These are phyloP conservation scores for Didymosphaeria variabile DNA, from an alignment of 2,329 filamentous ascomycete species.

Conservation along the genomic window DNA sequence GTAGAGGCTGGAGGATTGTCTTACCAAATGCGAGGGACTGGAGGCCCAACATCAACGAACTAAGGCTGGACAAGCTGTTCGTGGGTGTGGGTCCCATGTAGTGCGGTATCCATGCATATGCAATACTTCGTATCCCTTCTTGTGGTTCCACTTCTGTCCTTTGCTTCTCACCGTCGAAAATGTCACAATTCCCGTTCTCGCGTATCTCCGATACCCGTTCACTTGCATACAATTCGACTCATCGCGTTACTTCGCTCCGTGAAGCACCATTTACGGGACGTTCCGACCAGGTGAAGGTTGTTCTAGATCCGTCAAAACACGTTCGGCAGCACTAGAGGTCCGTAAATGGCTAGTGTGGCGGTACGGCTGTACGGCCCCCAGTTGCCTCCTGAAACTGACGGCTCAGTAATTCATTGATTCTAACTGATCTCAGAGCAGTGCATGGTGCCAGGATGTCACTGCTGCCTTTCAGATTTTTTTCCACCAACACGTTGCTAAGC, in stretches of 20 bases:
- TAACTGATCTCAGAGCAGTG: not conserved
- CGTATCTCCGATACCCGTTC: not conserved
- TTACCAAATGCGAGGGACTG: conserved; percentile 29
- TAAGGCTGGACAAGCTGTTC: conserved; percentile 33
- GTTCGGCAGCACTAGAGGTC: conserved; percentile 3
- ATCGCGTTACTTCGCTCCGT: not conserved
- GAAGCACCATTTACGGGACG: not conserved
- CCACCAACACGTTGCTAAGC: not conserved
- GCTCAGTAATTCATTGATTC: not conserved
- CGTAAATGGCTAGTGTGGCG: not conserved
- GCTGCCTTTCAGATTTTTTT: not conserved
- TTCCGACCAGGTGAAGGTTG: not conserved
- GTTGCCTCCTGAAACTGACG: not conserved
- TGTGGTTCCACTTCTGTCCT: not conserved
- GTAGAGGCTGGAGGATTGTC: conserved; percentile 31
- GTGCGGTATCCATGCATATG: not conserved
- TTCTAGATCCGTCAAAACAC: not conserved
- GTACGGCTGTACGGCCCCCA: not conserved
- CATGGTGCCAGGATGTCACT: not conserved
- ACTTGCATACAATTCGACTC: not conserved
- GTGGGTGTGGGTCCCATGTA: conserved; percentile 29
- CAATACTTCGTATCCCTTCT: not conserved
- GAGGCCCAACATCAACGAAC: conserved; percentile 26
- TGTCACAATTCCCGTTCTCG: not conserved
- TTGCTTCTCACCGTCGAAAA: not conserved